A percentile compares a stretch with the other conserved stretches of the same genome.
Conservation (phyloP, 352 stramenopile genomes). For the Phytophthora nicotianae region DNA sequence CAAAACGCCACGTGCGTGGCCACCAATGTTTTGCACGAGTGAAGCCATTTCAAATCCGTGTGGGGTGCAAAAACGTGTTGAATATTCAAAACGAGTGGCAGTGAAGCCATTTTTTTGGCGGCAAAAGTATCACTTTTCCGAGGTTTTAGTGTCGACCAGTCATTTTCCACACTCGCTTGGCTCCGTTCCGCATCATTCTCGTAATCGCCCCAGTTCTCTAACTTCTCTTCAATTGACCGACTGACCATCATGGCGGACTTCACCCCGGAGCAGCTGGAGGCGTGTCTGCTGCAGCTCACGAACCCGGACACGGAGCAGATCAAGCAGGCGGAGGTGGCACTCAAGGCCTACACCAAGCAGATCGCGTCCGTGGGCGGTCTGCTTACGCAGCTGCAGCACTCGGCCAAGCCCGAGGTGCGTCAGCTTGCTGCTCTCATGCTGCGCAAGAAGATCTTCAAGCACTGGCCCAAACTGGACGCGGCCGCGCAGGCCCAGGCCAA, state of each 20-base stretch:
- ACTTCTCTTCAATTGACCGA: constrained; percentile 9
- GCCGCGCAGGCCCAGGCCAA: constrained; percentile 84
- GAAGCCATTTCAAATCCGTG: constrained; percentile 35
- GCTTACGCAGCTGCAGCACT: constrained; percentile 90
- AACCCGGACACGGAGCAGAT: constrained; percentile 95
- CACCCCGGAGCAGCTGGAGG: constrained; percentile 82
- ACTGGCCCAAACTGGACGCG: constrained; percentile 92
- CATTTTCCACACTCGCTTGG: constrained; percentile 26
- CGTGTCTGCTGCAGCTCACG: constrained; percentile 90
- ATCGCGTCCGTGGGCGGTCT: constrained; percentile 83
- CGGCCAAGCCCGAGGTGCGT: constrained; percentile 79
- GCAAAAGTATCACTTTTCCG: constrained; percentile 30
- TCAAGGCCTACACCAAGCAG: constrained; percentile 95
- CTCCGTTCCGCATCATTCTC: constrained; percentile 28
- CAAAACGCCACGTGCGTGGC: constrained; percentile 8
- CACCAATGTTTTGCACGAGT: constrained; percentile 3
- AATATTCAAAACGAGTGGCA: constrained; percentile 15
- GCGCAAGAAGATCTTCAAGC: constrained; percentile 94
- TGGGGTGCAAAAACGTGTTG: constrained; percentile 1
- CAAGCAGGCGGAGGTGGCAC: constrained; percentile 91
- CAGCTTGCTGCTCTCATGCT: constrained; percentile 94
- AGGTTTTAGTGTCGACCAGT: constrained; percentile 40
- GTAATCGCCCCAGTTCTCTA: constrained; percentile 18
- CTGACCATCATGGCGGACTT: constrained; percentile 73
- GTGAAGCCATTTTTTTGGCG: constrained; percentile 31